Base-by-base conservation (phyloP, 805 yeast species). In the Candida xiaguanensis region DNA sequence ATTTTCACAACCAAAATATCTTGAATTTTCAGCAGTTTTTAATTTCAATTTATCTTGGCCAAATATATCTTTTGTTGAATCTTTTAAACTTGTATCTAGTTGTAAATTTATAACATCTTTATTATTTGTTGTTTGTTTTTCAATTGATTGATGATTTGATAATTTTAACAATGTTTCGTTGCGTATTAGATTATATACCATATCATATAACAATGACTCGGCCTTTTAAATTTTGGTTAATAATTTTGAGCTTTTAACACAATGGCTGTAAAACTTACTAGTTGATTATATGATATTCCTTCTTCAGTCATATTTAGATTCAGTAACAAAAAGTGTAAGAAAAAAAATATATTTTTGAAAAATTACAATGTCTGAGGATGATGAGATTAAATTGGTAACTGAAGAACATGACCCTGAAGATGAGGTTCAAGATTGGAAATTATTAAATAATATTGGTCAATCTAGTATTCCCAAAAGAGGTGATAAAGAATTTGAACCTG, bases 401-500 rank as follows among this genome's bases (percentile, higher is more conserved):
- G 34, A 31, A 31, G 33, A 29, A 11, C 25, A 35, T 9, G 52
- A 46, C 31, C 34, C 41, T 8, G 56, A 49, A n/a, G 61, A 63
- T 36, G 67, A 58, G 15, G 50, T 57, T 11, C 66, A 55, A 33
- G 70, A 66, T 44, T 68, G 70, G 66, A 55, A 56, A 23, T 39
- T 43, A 23, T 38, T 55, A 5, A 39, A 38, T 28, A 41, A 40
- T 12, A 17, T 31, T 8, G 13, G 19, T 2, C 23, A 31, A 18
- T 7, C 31, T 7, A 35, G 17, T 13, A 44, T 81, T 1, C 90
- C 90, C 2, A 83, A 79, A 47, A 65, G 91, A 44, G 95, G 96
- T 2, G 89, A 80, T 41, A 90, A 90, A 55, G 95, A 86, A 48
- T 85, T 79, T 48, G 95, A 80, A 43, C 95, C 95, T 0, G 91